Base-by-base conservation (phyloP, 345 rosid species). In the Citrus maxima region DNA sequence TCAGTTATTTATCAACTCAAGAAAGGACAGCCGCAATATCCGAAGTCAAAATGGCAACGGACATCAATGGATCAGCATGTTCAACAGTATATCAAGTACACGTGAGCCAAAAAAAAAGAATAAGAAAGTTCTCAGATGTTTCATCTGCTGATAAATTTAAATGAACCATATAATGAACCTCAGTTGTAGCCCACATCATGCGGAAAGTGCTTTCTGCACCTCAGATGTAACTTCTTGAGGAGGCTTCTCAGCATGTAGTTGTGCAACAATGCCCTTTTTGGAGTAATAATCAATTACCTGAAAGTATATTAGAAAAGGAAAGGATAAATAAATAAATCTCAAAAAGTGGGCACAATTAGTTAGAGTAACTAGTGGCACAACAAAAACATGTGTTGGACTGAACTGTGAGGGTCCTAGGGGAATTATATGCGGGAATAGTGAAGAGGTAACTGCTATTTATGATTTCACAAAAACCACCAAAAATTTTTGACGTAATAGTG, bases 231-330 rank as follows among this genome's bases (percentile, higher is more conserved):
- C 98, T 70, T 90, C 93, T 80, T 88, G 82, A 0, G 93, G 97
- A 25, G 94, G 81, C 84, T 95, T 95, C 87, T 90, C 97, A 0
- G 98, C 99, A 27, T 80, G 95, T 79, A 95, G 90, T 67, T 93
- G 83, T 35, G 88, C 95, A 49, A 92, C 85, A 74, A 81, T 74
- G 24, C 97, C 88, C 86, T 89, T 93, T 80, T 92, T 88, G 56
- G 87, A 86, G 34, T 95, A 95, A 80, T 95, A 93, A 59, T 87
- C 91, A 73, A 93, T 89, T 12, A 95, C 97, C 99, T 93, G 85
- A 82, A 80, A 73, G 82, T 77, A 30, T 51, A 67, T 32, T 5
- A 67, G 16, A 21, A 67, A 59, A 24, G 58, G 7, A 19, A 62
- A 55, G 6, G 51, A 24, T 73, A 37, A 3, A 16, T 70, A 1